Evolutionary conservation across 768 basidiomycete species (phyloP).

Genomic region (Termitomyces eurrhizus): DNA sequence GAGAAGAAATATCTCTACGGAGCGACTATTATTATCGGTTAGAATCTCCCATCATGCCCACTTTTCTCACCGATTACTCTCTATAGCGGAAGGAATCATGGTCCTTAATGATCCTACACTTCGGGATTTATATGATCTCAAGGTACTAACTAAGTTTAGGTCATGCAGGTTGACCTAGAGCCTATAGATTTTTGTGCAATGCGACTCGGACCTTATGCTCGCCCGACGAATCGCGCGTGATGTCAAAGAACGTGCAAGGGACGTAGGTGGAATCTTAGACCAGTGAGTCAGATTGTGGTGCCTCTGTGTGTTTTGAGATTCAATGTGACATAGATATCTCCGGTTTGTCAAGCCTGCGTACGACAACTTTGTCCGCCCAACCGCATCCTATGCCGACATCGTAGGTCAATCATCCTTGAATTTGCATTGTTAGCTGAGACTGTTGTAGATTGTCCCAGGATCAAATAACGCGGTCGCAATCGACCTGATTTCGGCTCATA

Average conservation of each 20-base stretch:
- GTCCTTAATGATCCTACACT: constrained; percentile 76
- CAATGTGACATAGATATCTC: constrained; percentile 57
- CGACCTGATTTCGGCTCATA: constrained; percentile 89
- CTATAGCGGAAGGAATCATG: constrained; percentile 86
- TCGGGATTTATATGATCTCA: constrained; percentile 85
- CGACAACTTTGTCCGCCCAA: constrained; percentile 91
- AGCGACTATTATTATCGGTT: constrained; percentile 86
- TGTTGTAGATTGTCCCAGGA: constrained; percentile 87
- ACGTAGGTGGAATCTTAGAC: constrained; percentile 82
- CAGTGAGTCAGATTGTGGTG: constrained; percentile 48
- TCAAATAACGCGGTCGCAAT: constrained; percentile 87
- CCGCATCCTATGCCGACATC: constrained; percentile 85
- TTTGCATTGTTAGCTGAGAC: background rate
- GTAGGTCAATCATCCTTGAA: constrained; percentile 34
- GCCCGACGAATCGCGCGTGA: constrained; percentile 89
- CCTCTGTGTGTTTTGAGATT: background rate
- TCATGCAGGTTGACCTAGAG: background rate
- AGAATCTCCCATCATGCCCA: constrained; percentile 8
- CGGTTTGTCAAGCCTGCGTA: constrained; percentile 94
- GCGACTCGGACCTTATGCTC: constrained; percentile 96
- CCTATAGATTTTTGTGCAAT: constrained; percentile 79
- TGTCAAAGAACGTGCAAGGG: constrained; percentile 81
- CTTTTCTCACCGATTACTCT: background rate
- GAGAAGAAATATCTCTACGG: constrained; percentile 91
- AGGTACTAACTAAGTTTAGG: constrained; percentile 40